phyloP scores from a whole-genome alignment of 2,329 filamentous ascomycete species.

The Herpotrichia juniperi region DNA sequence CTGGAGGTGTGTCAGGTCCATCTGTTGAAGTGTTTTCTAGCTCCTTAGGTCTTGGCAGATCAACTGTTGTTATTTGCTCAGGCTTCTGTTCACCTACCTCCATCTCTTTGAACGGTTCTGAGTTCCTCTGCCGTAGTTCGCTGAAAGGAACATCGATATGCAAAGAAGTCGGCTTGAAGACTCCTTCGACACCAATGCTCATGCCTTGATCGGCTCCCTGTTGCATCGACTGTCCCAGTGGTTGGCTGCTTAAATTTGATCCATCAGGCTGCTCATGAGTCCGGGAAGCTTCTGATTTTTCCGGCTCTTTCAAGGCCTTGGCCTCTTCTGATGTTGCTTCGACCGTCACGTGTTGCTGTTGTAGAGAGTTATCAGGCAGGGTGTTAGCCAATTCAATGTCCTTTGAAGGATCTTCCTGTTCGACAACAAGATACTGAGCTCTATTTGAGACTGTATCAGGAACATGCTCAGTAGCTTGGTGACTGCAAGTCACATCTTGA shows the following conservation, averaged over 20 bases:
- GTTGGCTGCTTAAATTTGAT: not conserved
- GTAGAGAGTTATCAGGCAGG: not conserved
- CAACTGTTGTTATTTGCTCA: no score
- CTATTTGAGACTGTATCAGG: conserved; percentile 13
- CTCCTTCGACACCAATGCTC: not conserved
- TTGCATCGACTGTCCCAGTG: not conserved
- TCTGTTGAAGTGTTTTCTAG: no score
- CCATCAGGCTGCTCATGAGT: not conserved
- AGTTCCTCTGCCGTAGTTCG: no score
- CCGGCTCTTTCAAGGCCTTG: not conserved
- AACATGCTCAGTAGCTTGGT: conserved; percentile 19
- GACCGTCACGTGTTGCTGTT: not conserved
- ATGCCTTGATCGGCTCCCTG: not conserved
- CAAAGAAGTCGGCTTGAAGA: not conserved
- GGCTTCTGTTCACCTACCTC: no score
- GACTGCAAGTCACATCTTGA: conserved; percentile 15
- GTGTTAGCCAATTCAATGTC: conserved; percentile 4
- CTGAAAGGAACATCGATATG: not conserved
- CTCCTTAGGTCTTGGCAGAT: no score
- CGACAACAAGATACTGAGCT: conserved; percentile 14
- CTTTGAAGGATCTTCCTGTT: not conserved
- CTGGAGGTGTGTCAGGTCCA: no score
- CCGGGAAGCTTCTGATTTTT: not conserved
- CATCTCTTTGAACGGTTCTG: no score
- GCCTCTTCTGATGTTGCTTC: not conserved